Conservation (phyloP, 176 grass and related monocot genomes). For the Chloris gayana region DNA sequence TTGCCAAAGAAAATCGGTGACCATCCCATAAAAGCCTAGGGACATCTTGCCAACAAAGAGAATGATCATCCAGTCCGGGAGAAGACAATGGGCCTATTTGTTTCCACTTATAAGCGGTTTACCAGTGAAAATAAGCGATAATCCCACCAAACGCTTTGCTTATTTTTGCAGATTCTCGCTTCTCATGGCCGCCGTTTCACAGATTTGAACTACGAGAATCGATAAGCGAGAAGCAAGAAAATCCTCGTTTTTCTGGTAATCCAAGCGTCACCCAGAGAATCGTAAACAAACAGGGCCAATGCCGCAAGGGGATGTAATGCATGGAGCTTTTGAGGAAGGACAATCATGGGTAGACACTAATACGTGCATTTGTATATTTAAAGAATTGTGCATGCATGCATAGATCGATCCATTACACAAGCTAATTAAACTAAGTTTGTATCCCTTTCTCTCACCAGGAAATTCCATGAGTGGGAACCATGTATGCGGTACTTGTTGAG, state of each 20-base stretch:
- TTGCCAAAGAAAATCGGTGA: not conserved
- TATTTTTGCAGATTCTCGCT: no score
- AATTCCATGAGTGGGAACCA: not conserved
- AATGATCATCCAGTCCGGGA: not conserved
- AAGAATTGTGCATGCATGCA: not conserved
- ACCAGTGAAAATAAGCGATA: no score
- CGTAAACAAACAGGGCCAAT: no score
- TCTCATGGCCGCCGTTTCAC: no score
- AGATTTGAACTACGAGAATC: no score
- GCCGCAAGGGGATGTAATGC: not conserved
- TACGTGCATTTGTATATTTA: slow-evolving; percentile 4
- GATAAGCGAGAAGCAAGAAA: no score
- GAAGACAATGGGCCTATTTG: no score
- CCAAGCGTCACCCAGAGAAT: no score
- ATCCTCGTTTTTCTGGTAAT: no score
- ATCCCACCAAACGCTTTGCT: no score
- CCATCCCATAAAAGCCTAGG: not conserved
- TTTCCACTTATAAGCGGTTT: no score
- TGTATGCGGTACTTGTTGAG: not conserved
- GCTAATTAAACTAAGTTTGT: not conserved
- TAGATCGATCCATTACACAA: not conserved
- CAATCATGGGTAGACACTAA: not conserved
- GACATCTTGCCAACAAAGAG: not conserved
- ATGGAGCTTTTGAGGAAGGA: not conserved
- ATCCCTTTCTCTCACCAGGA: slow-evolving; percentile 29